Conservation (phyloP, 2,329 filamentous ascomycete species). For the Penicillium sp. region DNA sequence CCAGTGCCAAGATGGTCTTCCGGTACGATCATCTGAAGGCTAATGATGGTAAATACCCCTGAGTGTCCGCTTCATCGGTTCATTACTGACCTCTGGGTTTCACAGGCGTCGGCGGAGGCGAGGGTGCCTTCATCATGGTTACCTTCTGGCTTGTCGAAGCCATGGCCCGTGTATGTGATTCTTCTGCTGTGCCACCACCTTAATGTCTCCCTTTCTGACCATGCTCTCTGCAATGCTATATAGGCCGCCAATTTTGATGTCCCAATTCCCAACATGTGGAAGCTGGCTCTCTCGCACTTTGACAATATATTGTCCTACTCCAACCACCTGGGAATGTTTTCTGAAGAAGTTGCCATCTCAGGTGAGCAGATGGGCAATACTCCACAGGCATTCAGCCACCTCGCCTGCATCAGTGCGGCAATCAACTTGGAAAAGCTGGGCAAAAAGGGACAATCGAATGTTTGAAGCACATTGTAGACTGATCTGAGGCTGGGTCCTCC, state of each 20-base stretch:
- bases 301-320: constrained; percentile 72
- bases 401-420: constrained; percentile 68
- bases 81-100: constrained; percentile 14
- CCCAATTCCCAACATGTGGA: constrained; percentile 32
- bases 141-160: constrained; percentile 80
- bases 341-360: constrained; percentile 67
- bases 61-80: constrained; percentile 2
- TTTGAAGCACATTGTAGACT: neutral
- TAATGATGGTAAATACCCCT: constrained; percentile 55
- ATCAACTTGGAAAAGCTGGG: constrained; percentile 61
- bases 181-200: neutral
- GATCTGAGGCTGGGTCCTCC: neutral
- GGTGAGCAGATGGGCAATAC: constrained; percentile 76
- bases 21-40: constrained; percentile 64
- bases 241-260: constrained; percentile 30
- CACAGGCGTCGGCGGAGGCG: constrained; percentile 63
- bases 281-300: constrained; percentile 59
- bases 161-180: constrained; percentile 59
- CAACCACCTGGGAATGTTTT: constrained; percentile 73
- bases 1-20: constrained; percentile 68
- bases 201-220: too few relatives aligned
- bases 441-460: constrained; percentile 4
- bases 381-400: constrained; percentile 70
- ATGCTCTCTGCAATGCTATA: neutral
- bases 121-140: constrained; percentile 75